Evolutionary conservation across 2,329 filamentous ascomycete species (phyloP).

Genomic region (Chrysosporium queenslandicum): DNA sequence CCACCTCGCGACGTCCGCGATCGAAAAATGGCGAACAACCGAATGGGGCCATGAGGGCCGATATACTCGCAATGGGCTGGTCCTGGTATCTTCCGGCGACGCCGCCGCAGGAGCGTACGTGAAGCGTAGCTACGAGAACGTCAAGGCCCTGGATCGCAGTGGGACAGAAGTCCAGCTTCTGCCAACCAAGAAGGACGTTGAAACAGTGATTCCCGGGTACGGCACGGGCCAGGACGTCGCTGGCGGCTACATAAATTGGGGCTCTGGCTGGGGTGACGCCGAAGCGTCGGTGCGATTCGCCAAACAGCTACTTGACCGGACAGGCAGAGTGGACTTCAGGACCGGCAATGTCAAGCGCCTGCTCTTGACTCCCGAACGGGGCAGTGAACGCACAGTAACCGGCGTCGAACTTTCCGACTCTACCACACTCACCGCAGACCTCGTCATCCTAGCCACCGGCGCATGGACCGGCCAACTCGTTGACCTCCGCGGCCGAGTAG

Average conservation of each 20-base stretch:
- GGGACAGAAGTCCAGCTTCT: slow-evolving; percentile 26
- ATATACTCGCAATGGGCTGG: slow-evolving; percentile 37
- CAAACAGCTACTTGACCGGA: slow-evolving; percentile 29
- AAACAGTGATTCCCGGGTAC: slow-evolving; percentile 29
- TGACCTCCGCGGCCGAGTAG: slow-evolving; percentile 63
- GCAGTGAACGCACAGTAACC: slow-evolving; percentile 20
- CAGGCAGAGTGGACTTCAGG: slow-evolving; percentile 29
- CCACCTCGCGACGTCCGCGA: slow-evolving; percentile 59
- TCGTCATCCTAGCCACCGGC: slow-evolving; percentile 72
- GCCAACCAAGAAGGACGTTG: slow-evolving; percentile 28
- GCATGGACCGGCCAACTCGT: slow-evolving; percentile 75
- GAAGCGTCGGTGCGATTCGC: slow-evolving; percentile 34
- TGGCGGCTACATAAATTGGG: slow-evolving; percentile 40
- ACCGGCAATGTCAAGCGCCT: slow-evolving; percentile 31
- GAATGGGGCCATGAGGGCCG: slow-evolving; percentile 37
- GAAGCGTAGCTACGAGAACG: slow-evolving; percentile 34
- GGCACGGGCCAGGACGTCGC: slow-evolving; percentile 27
- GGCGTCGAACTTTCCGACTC: slow-evolving; percentile 47
- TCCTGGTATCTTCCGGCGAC: slow-evolving; percentile 31
- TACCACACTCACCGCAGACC: slow-evolving; percentile 50
- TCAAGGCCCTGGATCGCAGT: slow-evolving; percentile 28
- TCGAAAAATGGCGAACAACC: slow-evolving; percentile 52
- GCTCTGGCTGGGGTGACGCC: slow-evolving; percentile 39
- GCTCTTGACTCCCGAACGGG: slow-evolving; percentile 19
- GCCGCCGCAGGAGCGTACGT: slow-evolving; percentile 29